These are phyloP conservation scores for Clonostachys chloroleuca DNA, from an alignment of 2,329 filamentous ascomycete species.

Conservation along the genomic window DNA sequence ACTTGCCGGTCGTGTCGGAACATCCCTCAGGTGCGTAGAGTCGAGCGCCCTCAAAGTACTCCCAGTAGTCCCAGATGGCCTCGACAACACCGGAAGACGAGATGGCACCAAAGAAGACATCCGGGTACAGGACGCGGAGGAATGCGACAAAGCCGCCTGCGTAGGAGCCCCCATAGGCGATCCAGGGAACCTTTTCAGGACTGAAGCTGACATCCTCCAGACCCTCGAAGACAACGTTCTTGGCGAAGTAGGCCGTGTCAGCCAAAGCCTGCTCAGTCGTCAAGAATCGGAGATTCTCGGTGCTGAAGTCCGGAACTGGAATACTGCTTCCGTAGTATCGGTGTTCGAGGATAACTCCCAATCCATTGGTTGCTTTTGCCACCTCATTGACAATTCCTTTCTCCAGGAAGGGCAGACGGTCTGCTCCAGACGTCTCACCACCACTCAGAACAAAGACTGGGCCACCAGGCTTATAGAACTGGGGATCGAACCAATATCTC, in stretches of 20 bases:
- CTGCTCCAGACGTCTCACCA: slow-evolving; percentile 64
- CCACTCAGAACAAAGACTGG: slow-evolving; percentile 74
- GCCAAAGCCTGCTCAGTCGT: slow-evolving; percentile 80
- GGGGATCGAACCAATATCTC: slow-evolving; percentile 80
- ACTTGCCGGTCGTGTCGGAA: slow-evolving; percentile 56
- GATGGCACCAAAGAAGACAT: slow-evolving; percentile 74
- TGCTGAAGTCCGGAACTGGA: slow-evolving; percentile 60
- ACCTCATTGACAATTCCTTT: slow-evolving; percentile 74
- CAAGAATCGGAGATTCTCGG: slow-evolving; percentile 72
- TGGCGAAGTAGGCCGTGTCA: slow-evolving; percentile 77
- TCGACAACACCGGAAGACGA: slow-evolving; percentile 75
- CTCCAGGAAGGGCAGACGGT: slow-evolving; percentile 64
- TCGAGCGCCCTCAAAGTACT: slow-evolving; percentile 48
- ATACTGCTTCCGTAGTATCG: slow-evolving; percentile 80
- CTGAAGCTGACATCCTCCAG: slow-evolving; percentile 64
- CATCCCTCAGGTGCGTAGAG: slow-evolving; percentile 53
- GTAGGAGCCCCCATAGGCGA: slow-evolving; percentile 81
- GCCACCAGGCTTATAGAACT: slow-evolving; percentile 70
- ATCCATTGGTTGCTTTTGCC: slow-evolving; percentile 63
- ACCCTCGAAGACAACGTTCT: slow-evolving; percentile 66
- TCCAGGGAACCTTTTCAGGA: slow-evolving; percentile 61
- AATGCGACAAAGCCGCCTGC: slow-evolving; percentile 78
- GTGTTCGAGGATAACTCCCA: slow-evolving; percentile 81
- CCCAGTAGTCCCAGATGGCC: slow-evolving; percentile 74
- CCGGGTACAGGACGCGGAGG: slow-evolving; percentile 70